Evolutionary conservation across 768 basidiomycete genomes (phyloP).

Genomic region (Obba rivulosa): DNA sequence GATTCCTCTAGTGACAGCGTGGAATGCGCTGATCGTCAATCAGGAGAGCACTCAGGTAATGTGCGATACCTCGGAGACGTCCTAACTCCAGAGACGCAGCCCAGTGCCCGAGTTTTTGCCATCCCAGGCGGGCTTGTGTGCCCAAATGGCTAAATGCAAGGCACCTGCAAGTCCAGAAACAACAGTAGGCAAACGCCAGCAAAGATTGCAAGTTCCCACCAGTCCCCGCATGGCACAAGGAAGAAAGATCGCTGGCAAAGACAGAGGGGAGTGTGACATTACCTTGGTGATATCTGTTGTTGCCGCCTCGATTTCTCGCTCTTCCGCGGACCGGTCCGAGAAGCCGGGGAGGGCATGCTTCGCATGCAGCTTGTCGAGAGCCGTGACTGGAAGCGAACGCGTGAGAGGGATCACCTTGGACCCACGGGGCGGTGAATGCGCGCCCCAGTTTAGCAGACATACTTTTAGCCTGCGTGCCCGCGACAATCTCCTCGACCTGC

Average conservation of each 20-base stretch:
- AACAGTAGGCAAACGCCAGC: too few relatives aligned
- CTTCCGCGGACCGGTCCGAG: slow-evolving; percentile 89
- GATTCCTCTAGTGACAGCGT: too few relatives aligned
- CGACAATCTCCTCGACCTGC: slow-evolving; percentile 78
- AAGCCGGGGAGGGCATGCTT: slow-evolving; percentile 96
- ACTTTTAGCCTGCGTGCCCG: slow-evolving; percentile 74
- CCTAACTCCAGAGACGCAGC: too few relatives aligned
- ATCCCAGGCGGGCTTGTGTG: background rate
- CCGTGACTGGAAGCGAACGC: slow-evolving; percentile 49
- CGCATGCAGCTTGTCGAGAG: slow-evolving; percentile 92
- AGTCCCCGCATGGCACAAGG: too few relatives aligned
- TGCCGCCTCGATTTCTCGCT: slow-evolving; percentile 84
- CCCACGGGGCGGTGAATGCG: background rate
- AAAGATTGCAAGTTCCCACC: too few relatives aligned
- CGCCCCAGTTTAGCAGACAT: slow-evolving; percentile 24
- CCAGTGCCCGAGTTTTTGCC: too few relatives aligned
- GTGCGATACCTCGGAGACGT: too few relatives aligned
- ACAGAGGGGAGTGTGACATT: slow-evolving; percentile 8
- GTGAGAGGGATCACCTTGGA: background rate
- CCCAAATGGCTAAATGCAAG: background rate
- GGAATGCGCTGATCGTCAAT: too few relatives aligned
- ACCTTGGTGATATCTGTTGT: slow-evolving; percentile 89
- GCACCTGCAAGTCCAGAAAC: too few relatives aligned
- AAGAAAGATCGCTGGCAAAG: too few relatives aligned
- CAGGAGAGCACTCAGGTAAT: too few relatives aligned